Evolutionary conservation across 2,329 filamentous ascomycete genomes (phyloP).

Genomic region (Cladosporium phlei): DNA sequence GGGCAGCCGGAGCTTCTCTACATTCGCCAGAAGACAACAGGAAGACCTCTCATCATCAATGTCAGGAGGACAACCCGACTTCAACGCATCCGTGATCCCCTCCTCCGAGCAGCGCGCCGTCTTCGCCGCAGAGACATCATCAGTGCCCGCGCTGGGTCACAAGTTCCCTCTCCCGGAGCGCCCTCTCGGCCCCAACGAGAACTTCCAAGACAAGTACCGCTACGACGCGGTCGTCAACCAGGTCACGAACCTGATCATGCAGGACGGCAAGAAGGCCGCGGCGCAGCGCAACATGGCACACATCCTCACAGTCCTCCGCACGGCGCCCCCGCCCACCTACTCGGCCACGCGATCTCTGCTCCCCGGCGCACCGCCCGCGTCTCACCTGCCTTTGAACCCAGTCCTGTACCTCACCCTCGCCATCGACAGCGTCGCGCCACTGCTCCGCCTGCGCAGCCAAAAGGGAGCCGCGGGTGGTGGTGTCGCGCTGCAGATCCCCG

Average conservation of each 20-base stretch:
- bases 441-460: conserved; percentile 72
- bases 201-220: conserved; percentile 44
- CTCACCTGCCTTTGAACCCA: conserved; percentile 81
- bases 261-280: conserved; percentile 79
- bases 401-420: conserved; percentile 83
- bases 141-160: conserved; percentile 47
- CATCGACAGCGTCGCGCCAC: conserved; percentile 86
- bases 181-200: conserved; percentile 64
- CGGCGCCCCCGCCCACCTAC: conserved; percentile 70
- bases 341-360: conserved; percentile 67
- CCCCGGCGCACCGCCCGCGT: conserved; percentile 67
- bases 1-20: conserved; percentile 54
- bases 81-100: conserved; percentile 28
- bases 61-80: conserved; percentile 9
- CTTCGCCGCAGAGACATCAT: conserved; percentile 16
- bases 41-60: conserved; percentile 3
- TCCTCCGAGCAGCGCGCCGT: conserved; percentile 23
- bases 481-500: conserved; percentile 73
- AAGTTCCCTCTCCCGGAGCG: conserved; percentile 71
- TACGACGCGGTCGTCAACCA: conserved; percentile 83
- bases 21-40: conserved; percentile 34
- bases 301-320: conserved; percentile 79
- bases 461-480: conserved; percentile 83
- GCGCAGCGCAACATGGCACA: conserved; percentile 90
- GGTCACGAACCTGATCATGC: conserved; percentile 86